A percentile compares a stretch with the other conserved stretches of the same genome.
phyloP scores from a whole-genome alignment of 495 filamentous ascomycete genomes.

The Penicillium longicatenatum region DNA sequence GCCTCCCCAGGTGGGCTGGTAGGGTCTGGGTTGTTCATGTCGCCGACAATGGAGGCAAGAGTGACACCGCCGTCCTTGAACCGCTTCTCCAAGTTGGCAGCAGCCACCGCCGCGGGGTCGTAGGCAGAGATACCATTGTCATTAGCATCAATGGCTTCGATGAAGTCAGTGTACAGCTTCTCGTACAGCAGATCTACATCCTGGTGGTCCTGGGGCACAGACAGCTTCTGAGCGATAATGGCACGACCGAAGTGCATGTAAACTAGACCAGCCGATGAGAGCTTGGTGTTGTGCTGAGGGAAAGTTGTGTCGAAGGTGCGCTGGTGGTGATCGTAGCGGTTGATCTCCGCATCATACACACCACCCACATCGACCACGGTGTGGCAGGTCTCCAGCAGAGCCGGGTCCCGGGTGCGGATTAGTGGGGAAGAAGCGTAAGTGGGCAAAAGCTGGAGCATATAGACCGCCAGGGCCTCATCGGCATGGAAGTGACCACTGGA shows the following conservation, averaged over 20 bases:
- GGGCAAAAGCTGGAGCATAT: conserved; percentile 89
- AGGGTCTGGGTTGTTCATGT: conserved; percentile 68
- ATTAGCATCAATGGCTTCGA: conserved; percentile 95
- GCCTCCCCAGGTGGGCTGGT: conserved; percentile 48
- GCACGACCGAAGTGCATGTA: conserved; percentile 91
- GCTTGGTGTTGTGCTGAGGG: conserved; percentile 77
- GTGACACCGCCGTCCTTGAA: conserved; percentile 82
- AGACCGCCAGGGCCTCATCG: conserved; percentile 96
- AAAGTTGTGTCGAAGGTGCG: conserved; percentile 81
- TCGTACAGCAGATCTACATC: conserved; percentile 75
- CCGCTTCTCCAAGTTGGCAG: conserved; percentile 70
- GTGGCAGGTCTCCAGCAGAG: conserved; percentile 77
- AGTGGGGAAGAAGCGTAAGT: conserved; percentile 74
- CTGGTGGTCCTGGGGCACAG: conserved; percentile 58
- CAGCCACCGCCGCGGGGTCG: conserved; percentile 61
- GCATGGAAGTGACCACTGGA: conserved; percentile 92
- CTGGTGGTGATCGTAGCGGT: conserved; percentile 97
- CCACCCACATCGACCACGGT: conserved; percentile 96
- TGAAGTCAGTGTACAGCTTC: conserved; percentile 90
- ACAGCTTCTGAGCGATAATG: conserved; percentile 73
- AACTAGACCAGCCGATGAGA: conserved; percentile 89
- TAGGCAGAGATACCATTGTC: conserved; percentile 92
- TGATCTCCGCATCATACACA: conserved; percentile 72
- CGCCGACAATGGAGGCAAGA: conserved; percentile 78
- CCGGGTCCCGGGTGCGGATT: conserved; percentile 82